phyloP scores from a whole-genome alignment of 495 filamentous ascomycete species.

The Penicillium argentinense region DNA sequence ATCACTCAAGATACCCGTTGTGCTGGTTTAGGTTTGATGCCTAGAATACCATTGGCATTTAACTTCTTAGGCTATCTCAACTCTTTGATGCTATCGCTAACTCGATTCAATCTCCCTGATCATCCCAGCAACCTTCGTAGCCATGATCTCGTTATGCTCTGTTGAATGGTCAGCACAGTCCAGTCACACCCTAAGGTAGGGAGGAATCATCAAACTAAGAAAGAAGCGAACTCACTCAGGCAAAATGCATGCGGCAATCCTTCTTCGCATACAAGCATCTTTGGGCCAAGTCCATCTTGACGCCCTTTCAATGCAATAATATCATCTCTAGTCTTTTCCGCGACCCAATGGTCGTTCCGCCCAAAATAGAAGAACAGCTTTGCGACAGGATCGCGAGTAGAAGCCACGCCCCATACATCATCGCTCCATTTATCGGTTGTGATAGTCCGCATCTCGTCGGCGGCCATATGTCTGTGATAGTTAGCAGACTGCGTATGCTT shows the following conservation, averaged over 20 bases:
- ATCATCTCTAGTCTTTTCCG: conserved; percentile 68
- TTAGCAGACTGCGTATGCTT: too few species aligned
- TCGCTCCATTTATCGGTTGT: conserved; percentile 74
- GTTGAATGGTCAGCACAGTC: neutral
- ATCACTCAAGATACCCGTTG: conserved; percentile 35
- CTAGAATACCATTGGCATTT: too few species aligned
- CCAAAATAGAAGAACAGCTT: conserved; percentile 82
- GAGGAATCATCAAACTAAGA: too few species aligned
- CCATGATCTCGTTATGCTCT: conserved; percentile 65
- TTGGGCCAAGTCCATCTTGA: conserved; percentile 51
- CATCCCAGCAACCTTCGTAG: conserved; percentile 63
- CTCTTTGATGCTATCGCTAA: conserved; percentile 3
- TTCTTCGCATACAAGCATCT: conserved; percentile 71
- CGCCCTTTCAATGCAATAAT: conserved; percentile 59
- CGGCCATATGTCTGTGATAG: conserved; percentile 55
- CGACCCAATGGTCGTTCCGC: conserved; percentile 78
- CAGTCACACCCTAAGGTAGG: too few species aligned
- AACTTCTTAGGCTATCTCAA: too few species aligned
- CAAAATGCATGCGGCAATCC: conserved; percentile 81
- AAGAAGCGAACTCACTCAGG: conserved; percentile 55
- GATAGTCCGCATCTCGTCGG: conserved; percentile 76
- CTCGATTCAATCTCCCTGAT: conserved; percentile 50
- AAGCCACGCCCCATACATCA: conserved; percentile 70
- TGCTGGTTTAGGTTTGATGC: too few species aligned
- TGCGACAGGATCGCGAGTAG: conserved; percentile 45